Evolutionary conservation across 2,329 filamentous ascomycete species (phyloP), one percentile per base, ranked within the genome.

Genomic region (Fusarium odoratissimum): DNA sequence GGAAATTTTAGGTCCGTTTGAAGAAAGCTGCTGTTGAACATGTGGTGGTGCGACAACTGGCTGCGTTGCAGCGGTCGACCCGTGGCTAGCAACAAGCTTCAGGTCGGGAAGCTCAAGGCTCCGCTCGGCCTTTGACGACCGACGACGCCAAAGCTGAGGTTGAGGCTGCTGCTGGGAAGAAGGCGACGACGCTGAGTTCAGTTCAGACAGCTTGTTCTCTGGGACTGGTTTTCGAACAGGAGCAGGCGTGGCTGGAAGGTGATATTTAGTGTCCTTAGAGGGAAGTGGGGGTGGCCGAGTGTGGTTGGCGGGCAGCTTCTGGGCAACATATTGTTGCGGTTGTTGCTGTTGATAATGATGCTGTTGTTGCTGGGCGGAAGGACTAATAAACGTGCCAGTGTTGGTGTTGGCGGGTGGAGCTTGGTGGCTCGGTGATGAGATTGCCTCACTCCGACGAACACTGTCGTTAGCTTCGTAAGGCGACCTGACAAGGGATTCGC

Each of bases 41-140:
- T 71, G 71, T 45, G 69, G 52, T 59, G 60, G 58, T 59, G 60
- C 55, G 42, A 61, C 55, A 30, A 31, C 41, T 44, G 72, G 49
- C 44, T 76, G 75, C 28, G 75, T 75, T 41, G 82, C 80, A 23
- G 83, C 83, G 8, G 87, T 88, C 25, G 86, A 88, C 41, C 86
- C 86, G 79, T 88, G 83, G 62, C 85, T 88, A 44, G 80, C 75
- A 54, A 84, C 76, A 60, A 89, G 80, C 66, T 86, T 86, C 56
- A 89, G 83, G 63, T 85, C 83, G 13, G 86, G 79, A 8, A 89
- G 82, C 51, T 85, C 83, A 38, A 86, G 77, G 67, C 79, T 83
- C 58, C 82, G 82, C 60, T 88, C 85, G 60, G 82, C 82, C 76
- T 86, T 89, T 31, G 84, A 79, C 19, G 86, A 87, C 49, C 88